Evolutionary conservation across 2,329 filamentous ascomycete species (phyloP).

Genomic region (Aspergillus sp.): DNA sequence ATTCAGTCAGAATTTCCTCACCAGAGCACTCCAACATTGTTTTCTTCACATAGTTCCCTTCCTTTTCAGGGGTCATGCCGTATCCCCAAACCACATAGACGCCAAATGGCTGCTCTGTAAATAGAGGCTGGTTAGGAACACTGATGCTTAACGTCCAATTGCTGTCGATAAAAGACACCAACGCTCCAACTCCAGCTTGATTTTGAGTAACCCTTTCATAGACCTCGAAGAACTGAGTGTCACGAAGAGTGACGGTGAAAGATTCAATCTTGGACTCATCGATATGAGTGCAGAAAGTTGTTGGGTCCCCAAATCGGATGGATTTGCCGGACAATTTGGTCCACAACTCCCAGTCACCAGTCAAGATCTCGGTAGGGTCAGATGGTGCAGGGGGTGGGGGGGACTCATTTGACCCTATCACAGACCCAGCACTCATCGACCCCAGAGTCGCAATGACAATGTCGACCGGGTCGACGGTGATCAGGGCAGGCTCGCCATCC

Average conservation of each 20-base stretch:
- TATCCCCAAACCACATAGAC: slow-evolving; percentile 38
- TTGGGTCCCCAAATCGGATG: slow-evolving; percentile 29
- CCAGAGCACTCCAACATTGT: slow-evolving; percentile 36
- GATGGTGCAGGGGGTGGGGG: slow-evolving; percentile 9
- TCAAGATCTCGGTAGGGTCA: slow-evolving; percentile 12
- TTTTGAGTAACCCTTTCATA: slow-evolving; percentile 25
- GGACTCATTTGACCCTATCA: slow-evolving; percentile 25
- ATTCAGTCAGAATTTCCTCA: slow-evolving; percentile 33
- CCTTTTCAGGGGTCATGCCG: slow-evolving; percentile 26
- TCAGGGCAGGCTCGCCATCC: slow-evolving; percentile 14
- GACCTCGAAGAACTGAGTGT: slow-evolving; percentile 20
- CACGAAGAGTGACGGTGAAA: slow-evolving; percentile 34
- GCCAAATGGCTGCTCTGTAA: slow-evolving; percentile 29
- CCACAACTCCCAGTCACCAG: slow-evolving; percentile 36
- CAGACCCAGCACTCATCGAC: slow-evolving; percentile 31
- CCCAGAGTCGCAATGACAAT: slow-evolving; percentile 37
- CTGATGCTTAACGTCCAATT: slow-evolving; percentile 37
- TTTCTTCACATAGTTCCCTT: slow-evolving; percentile 35
- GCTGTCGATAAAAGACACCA: slow-evolving; percentile 33
- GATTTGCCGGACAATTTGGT: slow-evolving; percentile 27
- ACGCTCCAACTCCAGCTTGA: slow-evolving; percentile 22
- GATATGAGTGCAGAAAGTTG: slow-evolving; percentile 27
- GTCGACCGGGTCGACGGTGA: slow-evolving; percentile 26
- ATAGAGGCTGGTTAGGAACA: slow-evolving; percentile 39
- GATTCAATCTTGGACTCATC: slow-evolving; percentile 32